phyloP scores from a whole-genome alignment of 1,284 basidiomycete species.

The Exsudoporus floridanus region DNA sequence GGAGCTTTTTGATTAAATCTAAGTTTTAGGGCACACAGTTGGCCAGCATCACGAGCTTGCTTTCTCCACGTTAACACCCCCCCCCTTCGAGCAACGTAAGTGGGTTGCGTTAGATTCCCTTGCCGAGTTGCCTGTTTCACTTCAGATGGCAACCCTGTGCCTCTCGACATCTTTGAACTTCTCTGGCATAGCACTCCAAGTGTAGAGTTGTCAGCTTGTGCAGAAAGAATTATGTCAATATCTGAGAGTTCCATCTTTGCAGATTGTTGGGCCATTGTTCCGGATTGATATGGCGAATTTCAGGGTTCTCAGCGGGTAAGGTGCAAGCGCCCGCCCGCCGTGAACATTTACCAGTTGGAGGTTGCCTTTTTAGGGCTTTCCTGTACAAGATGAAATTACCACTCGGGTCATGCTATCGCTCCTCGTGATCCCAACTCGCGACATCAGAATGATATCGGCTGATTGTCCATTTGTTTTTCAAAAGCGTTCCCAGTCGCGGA shows the following conservation, averaged over 20 bases:
- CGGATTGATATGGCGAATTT: constrained; percentile 5
- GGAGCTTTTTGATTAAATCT: constrained; percentile 6
- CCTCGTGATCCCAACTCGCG: constrained; percentile 18
- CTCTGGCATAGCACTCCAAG: not conserved
- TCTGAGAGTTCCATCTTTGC: constrained; percentile 2
- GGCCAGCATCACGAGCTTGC: constrained; percentile 2
- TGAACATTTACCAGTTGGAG: constrained; percentile 2
- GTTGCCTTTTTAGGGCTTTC: constrained; percentile 12
- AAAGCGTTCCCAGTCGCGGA: constrained; percentile 10
- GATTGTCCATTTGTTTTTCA: constrained; percentile 11
- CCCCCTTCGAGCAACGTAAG: constrained; percentile 15
- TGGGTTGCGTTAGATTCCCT: not conserved
- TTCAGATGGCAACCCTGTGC: constrained; percentile 6
- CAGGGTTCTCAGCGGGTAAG: constrained; percentile 3
- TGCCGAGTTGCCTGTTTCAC: constrained; percentile 4
- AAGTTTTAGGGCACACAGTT: constrained; percentile 14
- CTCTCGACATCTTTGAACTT: not conserved
- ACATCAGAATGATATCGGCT: constrained; percentile 22
- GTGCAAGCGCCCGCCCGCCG: not conserved
- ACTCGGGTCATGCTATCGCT: constrained; percentile 5
- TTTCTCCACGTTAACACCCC: constrained; percentile 6
- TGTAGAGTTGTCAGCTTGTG: not conserved
- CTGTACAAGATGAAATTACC: not conserved
- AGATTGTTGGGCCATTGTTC: constrained; percentile 2
- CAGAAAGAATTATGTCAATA: not conserved